phyloP scores from a whole-genome alignment of 2,329 filamentous ascomycete species.

The Fusarium agapanthi region DNA sequence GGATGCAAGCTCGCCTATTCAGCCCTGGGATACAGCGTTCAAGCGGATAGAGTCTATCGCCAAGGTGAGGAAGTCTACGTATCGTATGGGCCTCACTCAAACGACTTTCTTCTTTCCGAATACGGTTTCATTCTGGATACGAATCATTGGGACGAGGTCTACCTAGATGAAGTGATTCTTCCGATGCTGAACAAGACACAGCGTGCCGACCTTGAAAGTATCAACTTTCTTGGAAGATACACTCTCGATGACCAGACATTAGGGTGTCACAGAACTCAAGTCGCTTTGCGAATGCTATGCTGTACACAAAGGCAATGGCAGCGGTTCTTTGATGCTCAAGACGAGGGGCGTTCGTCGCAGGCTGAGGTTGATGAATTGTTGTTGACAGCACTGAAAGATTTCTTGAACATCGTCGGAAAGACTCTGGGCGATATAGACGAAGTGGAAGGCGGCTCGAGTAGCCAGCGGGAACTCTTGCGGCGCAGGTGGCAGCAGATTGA shows the following conservation, averaged over 20 bases:
- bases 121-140: conserved; percentile 63
- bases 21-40: conserved; percentile 62
- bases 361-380: conserved; percentile 50
- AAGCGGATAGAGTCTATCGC: conserved; percentile 59
- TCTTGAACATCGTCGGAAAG: conserved; percentile 44
- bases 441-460: conserved; percentile 42
- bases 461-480: conserved; percentile 50
- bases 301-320: conserved; percentile 46
- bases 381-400: conserved; percentile 49
- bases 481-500: conserved; percentile 57
- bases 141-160: conserved; percentile 61
- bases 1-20: conserved; percentile 63
- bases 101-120: conserved; percentile 77
- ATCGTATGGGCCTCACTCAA: conserved; percentile 74
- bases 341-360: conserved; percentile 58
- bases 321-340: conserved; percentile 53
- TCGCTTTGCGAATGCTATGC: conserved; percentile 55
- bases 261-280: conserved; percentile 62
- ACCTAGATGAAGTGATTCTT: conserved; percentile 58
- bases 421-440: conserved; percentile 46
- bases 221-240: conserved; percentile 60
- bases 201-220: conserved; percentile 53
- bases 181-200: conserved; percentile 49
- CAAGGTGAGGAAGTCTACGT: conserved; percentile 72
- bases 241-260: conserved; percentile 51